phyloP scores from a whole-genome alignment of 1,139 yeast species.

The Protomyces macrosporus region DNA sequence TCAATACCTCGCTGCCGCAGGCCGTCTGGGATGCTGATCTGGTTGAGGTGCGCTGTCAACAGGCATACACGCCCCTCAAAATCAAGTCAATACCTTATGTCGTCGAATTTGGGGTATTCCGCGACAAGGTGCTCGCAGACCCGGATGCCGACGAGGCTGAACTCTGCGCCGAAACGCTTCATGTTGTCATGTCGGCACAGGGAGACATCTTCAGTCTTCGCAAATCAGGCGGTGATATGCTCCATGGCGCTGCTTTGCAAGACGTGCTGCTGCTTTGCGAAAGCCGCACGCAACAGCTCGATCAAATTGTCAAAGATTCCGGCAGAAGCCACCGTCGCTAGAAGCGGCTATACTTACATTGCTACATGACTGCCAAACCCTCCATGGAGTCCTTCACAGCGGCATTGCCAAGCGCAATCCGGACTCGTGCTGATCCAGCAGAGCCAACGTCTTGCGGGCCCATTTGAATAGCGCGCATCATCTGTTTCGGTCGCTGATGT shows the following conservation, averaged over 20 bases:
- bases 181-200: constrained; percentile 10
- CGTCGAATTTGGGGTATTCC: constrained; percentile 28
- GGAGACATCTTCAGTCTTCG: constrained; percentile 2
- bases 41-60: constrained; percentile 17
- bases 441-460: not conserved
- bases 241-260: not conserved
- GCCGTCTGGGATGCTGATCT: constrained; percentile 29
- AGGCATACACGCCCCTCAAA: constrained; percentile 13
- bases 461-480: not conserved
- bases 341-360: not conserved
- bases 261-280: constrained; percentile 4
- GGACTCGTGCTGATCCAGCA: not conserved
- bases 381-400: not conserved
- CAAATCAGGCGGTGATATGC: constrained; percentile 19
- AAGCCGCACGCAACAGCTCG: not conserved
- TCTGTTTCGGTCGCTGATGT: not conserved
- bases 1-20: constrained; percentile 26
- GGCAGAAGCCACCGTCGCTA: not conserved
- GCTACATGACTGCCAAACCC: not conserved
- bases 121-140: constrained; percentile 26
- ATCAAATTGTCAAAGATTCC: not conserved
- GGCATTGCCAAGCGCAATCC: not conserved
- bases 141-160: constrained; percentile 28
- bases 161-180: constrained; percentile 22
- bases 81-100: constrained; percentile 11